Conservation (phyloP, 2,329 filamentous ascomycete species). For the Penicillium italicum region DNA sequence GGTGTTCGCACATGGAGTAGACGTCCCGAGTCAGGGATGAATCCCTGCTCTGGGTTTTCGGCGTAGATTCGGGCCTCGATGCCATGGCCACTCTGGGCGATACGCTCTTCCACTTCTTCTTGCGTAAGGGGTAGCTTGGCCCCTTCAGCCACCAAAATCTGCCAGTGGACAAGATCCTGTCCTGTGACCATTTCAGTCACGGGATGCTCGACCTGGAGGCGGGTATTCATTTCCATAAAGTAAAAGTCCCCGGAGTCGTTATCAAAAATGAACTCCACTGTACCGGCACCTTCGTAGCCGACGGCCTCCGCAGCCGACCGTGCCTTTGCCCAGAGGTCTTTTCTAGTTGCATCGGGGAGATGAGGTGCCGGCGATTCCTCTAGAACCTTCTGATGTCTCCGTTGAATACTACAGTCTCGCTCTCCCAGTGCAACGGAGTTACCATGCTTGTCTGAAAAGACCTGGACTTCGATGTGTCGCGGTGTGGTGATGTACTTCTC, state of each 20-base stretch:
- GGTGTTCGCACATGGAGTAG: slow-evolving; percentile 80
- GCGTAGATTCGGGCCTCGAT: slow-evolving; percentile 97
- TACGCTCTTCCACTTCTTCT: slow-evolving; percentile 63
- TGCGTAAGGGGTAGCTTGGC: slow-evolving; percentile 64
- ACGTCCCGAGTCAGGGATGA: slow-evolving; percentile 88
- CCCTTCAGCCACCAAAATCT: slow-evolving; percentile 78
- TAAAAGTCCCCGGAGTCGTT: slow-evolving; percentile 64
- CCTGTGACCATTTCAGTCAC: slow-evolving; percentile 79
- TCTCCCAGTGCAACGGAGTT: slow-evolving; percentile 63
- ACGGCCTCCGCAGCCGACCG: slow-evolving; percentile 61
- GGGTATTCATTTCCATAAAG: slow-evolving; percentile 73
- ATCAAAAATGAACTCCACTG: slow-evolving; percentile 67
- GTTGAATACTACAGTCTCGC: slow-evolving; percentile 63
- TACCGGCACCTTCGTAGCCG: slow-evolving; percentile 63
- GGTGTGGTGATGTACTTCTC: slow-evolving; percentile 67
- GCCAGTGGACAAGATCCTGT: slow-evolving; percentile 87
- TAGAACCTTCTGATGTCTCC: slow-evolving; percentile 63
- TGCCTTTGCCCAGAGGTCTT: slow-evolving; percentile 64
- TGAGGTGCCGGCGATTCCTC: slow-evolving; percentile 65
- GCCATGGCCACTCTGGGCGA: slow-evolving; percentile 73
- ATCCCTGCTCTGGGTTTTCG: slow-evolving; percentile 85
- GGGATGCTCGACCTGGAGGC: slow-evolving; percentile 93
- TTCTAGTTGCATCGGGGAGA: slow-evolving; percentile 55
- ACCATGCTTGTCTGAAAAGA: slow-evolving; percentile 63
- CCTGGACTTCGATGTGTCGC: slow-evolving; percentile 64